These are phyloP conservation scores for Lipomyces yamanashiensis DNA, from an alignment of 805 yeast species.

Conservation along the genomic window DNA sequence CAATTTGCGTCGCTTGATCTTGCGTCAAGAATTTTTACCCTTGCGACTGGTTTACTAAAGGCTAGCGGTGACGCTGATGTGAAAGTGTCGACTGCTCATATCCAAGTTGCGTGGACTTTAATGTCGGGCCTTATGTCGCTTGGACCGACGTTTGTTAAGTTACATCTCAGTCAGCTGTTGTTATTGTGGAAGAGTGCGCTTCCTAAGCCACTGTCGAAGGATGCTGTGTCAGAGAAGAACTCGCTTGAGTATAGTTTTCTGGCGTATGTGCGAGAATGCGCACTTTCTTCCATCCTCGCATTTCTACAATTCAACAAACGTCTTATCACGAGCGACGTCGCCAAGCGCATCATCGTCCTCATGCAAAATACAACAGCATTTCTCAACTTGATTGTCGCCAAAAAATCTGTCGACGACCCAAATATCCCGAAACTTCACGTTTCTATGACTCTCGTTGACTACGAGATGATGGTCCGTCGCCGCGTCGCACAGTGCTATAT, in stretches of 20 bases:
- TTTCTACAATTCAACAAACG: slow-evolving; percentile 51
- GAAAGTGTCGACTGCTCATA: slow-evolving; percentile 46
- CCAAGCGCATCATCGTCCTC: slow-evolving; percentile 54
- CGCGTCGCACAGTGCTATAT: slow-evolving; percentile 55
- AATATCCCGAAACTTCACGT: slow-evolving; percentile 34
- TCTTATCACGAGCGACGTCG: slow-evolving; percentile 50
- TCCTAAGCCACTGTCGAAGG: slow-evolving; percentile 51
- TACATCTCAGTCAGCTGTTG: slow-evolving; percentile 63
- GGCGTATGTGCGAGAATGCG: slow-evolving; percentile 59
- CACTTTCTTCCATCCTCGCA: slow-evolving; percentile 61
- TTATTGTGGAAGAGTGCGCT: slow-evolving; percentile 66
- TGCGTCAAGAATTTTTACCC: slow-evolving; percentile 52
- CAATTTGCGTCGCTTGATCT: slow-evolving; percentile 53
- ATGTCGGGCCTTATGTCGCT: slow-evolving; percentile 67
- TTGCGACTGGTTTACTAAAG: slow-evolving; percentile 53
- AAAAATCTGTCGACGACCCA: slow-evolving; percentile 42
- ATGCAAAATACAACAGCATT: slow-evolving; percentile 51
- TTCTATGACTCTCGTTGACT: slow-evolving; percentile 39
- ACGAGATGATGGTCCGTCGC: slow-evolving; percentile 49
- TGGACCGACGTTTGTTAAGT: slow-evolving; percentile 57
- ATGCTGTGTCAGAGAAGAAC: slow-evolving; percentile 37
- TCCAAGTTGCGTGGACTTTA: slow-evolving; percentile 63
- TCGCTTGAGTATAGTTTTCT: slow-evolving; percentile 45
- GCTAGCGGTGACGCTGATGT: slow-evolving; percentile 40
- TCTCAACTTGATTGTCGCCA: slow-evolving; percentile 40